Evolutionary conservation across 768 basidiomycete genomes (phyloP).

Genomic region (Termitomyces bulborhizus): DNA sequence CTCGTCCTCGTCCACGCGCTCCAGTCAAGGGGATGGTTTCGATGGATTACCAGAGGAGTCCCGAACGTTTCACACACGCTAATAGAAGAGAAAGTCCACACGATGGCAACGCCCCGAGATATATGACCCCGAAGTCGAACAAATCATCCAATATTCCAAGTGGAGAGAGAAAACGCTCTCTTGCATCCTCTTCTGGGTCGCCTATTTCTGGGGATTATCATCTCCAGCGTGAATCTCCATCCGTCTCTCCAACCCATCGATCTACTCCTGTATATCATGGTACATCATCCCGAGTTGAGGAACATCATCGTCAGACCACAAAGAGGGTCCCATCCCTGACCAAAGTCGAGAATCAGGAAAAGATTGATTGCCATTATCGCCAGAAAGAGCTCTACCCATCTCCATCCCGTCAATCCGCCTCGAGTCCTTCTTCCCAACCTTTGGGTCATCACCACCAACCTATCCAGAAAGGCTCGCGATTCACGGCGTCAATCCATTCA

Average conservation of each 20-base stretch:
- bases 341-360: neutral
- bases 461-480: too few relatives aligned
- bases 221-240: neutral
- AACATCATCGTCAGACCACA: neutral
- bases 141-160: neutral
- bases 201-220: neutral
- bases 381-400: too few relatives aligned
- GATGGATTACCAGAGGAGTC: too few relatives aligned
- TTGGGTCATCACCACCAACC: too few relatives aligned
- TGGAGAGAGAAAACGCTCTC: neutral
- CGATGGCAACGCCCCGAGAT: neutral
- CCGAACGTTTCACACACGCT: too few relatives aligned
- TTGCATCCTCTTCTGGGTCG: too few relatives aligned
- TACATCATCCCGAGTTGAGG: neutral
- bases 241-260: neutral
- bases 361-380: too few relatives aligned
- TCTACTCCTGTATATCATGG: neutral
- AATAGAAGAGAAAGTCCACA: neutral
- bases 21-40: too few relatives aligned
- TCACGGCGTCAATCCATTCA: too few relatives aligned
- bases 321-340: neutral
- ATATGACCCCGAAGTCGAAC: neutral
- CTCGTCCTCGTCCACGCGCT: neutral
- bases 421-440: too few relatives aligned
- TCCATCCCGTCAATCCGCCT: too few relatives aligned